Evolutionary conservation across 768 basidiomycete genomes (phyloP), one percentile per base, ranked within the genome.

Genomic region (Agaricus bisporus): DNA sequence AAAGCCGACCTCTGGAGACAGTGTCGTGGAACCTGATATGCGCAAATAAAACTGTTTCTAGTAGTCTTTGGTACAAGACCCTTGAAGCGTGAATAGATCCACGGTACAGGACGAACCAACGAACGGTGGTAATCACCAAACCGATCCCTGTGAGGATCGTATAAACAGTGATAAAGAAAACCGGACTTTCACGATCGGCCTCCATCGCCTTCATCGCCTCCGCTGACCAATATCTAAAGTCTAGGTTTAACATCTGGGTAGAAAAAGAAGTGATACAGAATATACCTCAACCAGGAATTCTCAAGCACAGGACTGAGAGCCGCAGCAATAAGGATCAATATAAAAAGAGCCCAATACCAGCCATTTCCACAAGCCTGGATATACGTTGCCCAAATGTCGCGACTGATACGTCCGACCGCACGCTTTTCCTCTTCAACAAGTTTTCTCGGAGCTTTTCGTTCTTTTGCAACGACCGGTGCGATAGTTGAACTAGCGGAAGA

Each of bases 21-120:
- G 93, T 97, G 62, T 97, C 94, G 60, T 95, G 94, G 76, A 97
- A 95, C 39, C 93, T 81, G 53, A 95, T 85, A 43, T 91, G 82
- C 7, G 93, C 90, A 61, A 94, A 94, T 1, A 97, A 72, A 2
- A 95, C 85, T 0, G 83, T 67, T 62, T 95, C 87, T 25, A 95
- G 70, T 37, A 95, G 75, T 35, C 74, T 72, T 63, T 88, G 74
- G 69, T 95, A 91, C 12, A 95, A 73, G 15, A 86, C 79, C 2
- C 73, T 77, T 1, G 90, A 92, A 2, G 91, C 91, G 53, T 79
- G 80, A 56, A 95, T 85, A n/a, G 88, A 87, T 12, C 93, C 93
- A 18, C 68, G 71, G 66, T 94, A 95, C 15, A 93, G 79, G 3
- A 91, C 72, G 50, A 88, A 80, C 74, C 80, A 89, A 22, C 85